Percentiles rank a stretch among this genome's conserved stretches.
phyloP scores from a whole-genome alignment of 257 asterid species.

The Nicotiana otophora region DNA sequence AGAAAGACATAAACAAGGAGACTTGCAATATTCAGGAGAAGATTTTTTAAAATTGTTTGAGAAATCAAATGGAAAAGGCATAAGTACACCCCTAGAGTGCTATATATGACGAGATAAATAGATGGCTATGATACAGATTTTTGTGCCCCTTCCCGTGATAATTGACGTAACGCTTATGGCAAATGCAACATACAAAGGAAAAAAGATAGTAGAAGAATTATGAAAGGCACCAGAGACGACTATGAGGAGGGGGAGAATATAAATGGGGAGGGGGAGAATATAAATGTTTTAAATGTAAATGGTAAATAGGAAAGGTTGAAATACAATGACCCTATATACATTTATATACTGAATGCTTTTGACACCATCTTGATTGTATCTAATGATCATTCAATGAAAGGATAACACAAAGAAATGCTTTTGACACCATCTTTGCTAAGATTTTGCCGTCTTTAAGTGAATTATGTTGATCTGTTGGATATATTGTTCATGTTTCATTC shows the following conservation, averaged over 20 bases:
- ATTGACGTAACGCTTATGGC: not conserved
- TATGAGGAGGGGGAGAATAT: no score
- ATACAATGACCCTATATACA: not conserved
- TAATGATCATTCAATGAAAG: not conserved
- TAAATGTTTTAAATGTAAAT: not conserved
- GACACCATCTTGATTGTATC: not conserved
- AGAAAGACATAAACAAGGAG: no score
- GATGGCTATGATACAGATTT: not conserved
- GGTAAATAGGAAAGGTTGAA: not conserved
- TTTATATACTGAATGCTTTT: not conserved
- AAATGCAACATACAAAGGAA: no score
- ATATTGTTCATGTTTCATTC: not conserved
- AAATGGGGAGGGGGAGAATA: no score
- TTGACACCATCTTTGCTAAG: not conserved
- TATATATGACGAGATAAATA: not conserved
- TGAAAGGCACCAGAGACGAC: no score
- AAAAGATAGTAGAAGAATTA: no score
- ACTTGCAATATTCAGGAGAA: no score
- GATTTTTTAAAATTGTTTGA: no score
- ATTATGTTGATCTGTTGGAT: not conserved
- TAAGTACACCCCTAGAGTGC: no score
- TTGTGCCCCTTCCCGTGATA: not conserved
- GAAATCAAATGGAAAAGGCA: no score
- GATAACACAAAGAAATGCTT: not conserved
- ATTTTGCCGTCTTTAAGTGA: not conserved